phyloP scores from a whole-genome alignment of 768 basidiomycete species.

The Amanita molliuscula region DNA sequence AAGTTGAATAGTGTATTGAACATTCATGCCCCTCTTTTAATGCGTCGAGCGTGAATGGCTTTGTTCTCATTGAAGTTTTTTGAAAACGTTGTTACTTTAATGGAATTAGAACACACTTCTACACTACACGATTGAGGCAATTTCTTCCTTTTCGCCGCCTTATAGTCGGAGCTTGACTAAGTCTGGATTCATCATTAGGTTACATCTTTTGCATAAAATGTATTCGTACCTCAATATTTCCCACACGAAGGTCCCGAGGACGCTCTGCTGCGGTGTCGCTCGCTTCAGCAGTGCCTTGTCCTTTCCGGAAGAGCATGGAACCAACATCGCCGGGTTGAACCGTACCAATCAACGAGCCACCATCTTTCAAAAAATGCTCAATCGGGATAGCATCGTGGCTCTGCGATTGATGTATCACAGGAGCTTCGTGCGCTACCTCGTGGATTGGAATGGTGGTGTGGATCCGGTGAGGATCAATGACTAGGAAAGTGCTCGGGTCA shows the following conservation, averaged over 20 bases:
- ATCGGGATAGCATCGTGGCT: constrained; percentile 21
- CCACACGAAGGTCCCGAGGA: constrained; percentile 12
- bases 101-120: too few species aligned
- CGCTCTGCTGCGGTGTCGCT: constrained; percentile 15
- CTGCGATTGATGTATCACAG: constrained; percentile 25
- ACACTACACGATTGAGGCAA: too few species aligned
- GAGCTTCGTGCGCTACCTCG: constrained; percentile 25
- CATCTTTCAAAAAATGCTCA: constrained; percentile 20
- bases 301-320: constrained; percentile 13
- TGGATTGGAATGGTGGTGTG: constrained; percentile 26
- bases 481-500: constrained; percentile 10
- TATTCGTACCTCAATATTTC: not conserved
- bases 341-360: constrained; percentile 12
- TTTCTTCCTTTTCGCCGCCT: too few species aligned
- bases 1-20: constrained; percentile 47
- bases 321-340: constrained; percentile 9
- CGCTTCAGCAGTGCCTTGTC: constrained; percentile 15
- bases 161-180: too few species aligned
- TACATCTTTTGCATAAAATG: not conserved
- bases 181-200: not conserved
- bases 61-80: not conserved
- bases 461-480: constrained; percentile 18
- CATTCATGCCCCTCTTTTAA: too few species aligned
- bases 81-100: too few species aligned
- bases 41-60: not conserved